Percentiles rank a stretch among this genome's conserved stretches.
phyloP scores from a whole-genome alignment of 306 rosid genomes.

The Cicer pinnatifidum region DNA sequence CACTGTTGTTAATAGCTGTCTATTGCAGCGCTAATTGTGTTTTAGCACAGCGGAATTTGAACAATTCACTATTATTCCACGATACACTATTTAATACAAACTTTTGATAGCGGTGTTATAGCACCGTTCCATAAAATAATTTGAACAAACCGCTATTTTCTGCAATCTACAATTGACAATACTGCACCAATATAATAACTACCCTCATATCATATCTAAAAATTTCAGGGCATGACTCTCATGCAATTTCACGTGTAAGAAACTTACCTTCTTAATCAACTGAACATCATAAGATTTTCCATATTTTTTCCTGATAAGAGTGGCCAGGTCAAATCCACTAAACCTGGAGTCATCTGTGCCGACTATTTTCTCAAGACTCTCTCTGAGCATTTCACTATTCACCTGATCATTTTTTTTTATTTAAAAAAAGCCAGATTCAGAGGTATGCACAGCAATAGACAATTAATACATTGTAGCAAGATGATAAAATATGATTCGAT shows the following conservation, averaged over 20 bases:
- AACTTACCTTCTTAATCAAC: constrained; percentile 81
- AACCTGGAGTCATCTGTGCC: constrained; percentile 87
- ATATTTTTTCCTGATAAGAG: constrained; percentile 88
- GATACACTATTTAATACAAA: no score
- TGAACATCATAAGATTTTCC: constrained; percentile 96
- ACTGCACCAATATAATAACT: neutral
- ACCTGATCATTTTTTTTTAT: constrained; percentile 51
- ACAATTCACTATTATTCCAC: no score
- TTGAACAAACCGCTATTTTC: no score
- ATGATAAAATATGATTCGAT: neutral
- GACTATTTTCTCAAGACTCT: constrained; percentile 79
- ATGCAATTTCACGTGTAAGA: constrained; percentile 26
- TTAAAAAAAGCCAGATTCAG: constrained; percentile 21
- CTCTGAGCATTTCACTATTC: constrained; percentile 66
- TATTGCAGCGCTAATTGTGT: no score
- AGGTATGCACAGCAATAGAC: constrained; percentile 22
- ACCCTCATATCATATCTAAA: constrained; percentile 18
- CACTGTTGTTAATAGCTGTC: no score
- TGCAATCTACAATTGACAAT: no score
- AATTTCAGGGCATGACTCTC: constrained; percentile 28
- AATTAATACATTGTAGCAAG: neutral
- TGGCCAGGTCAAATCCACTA: constrained; percentile 93
- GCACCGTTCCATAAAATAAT: no score
- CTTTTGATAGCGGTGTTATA: no score
- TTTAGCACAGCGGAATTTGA: no score